These are phyloP conservation scores for Solanum sparsipilum DNA, from an alignment of 257 asterid genomes.

Conservation along the genomic window DNA sequence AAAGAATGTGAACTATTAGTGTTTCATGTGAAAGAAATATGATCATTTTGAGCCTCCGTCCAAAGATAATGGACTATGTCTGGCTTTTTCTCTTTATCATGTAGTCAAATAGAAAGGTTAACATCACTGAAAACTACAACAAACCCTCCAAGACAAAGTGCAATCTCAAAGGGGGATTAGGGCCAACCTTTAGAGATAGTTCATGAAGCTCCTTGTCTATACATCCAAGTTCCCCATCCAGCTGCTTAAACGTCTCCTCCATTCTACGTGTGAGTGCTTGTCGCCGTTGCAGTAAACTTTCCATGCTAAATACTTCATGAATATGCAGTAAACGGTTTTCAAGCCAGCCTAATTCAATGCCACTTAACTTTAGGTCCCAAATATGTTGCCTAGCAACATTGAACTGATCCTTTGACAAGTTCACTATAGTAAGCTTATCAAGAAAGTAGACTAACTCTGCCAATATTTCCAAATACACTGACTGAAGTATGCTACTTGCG, in stretches of 20 bases:
- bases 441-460: constrained; percentile 8
- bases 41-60: neutral
- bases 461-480: neutral
- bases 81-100: neutral
- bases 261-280: neutral
- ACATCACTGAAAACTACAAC: neutral
- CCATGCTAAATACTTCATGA: neutral
- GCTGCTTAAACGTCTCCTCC: neutral
- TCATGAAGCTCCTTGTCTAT: constrained; percentile 2
- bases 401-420: neutral
- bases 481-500: neutral
- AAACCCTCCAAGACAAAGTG: constrained; percentile 5
- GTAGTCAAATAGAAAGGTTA: neutral
- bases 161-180: neutral
- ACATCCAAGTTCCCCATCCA: neutral
- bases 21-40: neutral
- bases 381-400: neutral
- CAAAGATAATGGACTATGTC: neutral
- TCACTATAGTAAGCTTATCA: neutral
- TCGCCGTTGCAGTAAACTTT: neutral
- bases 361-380: constrained; percentile 3
- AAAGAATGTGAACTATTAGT: neutral
- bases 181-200: neutral
- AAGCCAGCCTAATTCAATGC: constrained; percentile 7
- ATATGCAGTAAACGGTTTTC: constrained; percentile 1